Evolutionary conservation across 1,139 yeast genomes (phyloP).

Genomic region (Saccharomycopsis hybrid): DNA sequence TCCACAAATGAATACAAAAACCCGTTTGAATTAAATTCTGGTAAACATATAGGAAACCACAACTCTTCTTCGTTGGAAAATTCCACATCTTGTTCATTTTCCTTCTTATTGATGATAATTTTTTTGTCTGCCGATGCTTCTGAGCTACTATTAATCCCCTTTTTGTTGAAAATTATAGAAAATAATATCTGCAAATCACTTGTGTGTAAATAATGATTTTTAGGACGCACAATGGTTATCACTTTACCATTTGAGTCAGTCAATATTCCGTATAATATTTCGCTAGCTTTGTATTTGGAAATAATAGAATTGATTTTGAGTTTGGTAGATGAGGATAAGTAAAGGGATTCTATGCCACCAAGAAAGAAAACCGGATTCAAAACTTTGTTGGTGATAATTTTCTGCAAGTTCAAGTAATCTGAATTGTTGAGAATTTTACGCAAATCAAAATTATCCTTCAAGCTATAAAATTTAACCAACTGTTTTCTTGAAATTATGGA

Average conservation of each 20-base stretch:
- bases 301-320: conserved; percentile 39
- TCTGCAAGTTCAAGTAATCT: conserved; percentile 55
- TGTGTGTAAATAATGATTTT: conserved; percentile 60
- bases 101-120: conserved; percentile 3
- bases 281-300: conserved; percentile 35
- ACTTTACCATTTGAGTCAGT: conserved; percentile 50
- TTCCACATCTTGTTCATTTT: conserved; percentile 13
- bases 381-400: conserved; percentile 38
- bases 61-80: conserved; percentile 50
- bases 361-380: conserved; percentile 50
- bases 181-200: conserved; percentile 60
- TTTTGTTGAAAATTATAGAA: conserved; percentile 47
- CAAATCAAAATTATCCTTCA: conserved; percentile 76
- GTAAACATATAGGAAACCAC: conserved; percentile 92
- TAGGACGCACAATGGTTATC: conserved; percentile 57
- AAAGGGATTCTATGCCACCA: conserved; percentile 56
- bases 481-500: conserved; percentile 76
- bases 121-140: conserved; percentile 7
- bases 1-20: conserved; percentile 74
- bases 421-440: conserved; percentile 60
- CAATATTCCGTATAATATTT: conserved; percentile 53
- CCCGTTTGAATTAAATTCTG: conserved; percentile 83
- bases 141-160: conserved; percentile 1
- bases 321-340: conserved; percentile 41
- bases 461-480: conserved; percentile 58